Percentiles rank a stretch among this genome's conserved stretches.
phyloP scores from a whole-genome alignment of 768 basidiomycete genomes.

The Gelatoporia subvermispora region DNA sequence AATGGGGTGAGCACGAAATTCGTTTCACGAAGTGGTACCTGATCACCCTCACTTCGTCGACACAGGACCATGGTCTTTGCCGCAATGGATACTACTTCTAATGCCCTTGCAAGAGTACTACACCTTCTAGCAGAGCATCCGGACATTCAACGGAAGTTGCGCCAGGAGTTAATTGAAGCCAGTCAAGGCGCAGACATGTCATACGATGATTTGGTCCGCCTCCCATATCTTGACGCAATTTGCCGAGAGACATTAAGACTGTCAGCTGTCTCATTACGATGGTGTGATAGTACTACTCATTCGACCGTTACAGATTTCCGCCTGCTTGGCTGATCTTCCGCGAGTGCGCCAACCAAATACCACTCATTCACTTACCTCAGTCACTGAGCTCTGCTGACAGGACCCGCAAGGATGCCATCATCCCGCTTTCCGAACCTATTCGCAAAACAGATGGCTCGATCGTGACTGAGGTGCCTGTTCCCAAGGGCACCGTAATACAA shows the following conservation, averaged over 20 bases:
- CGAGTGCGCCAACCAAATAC: conserved; percentile 12
- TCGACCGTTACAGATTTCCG: conserved; percentile 31
- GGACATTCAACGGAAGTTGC: conserved; percentile 10
- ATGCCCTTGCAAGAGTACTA: conserved; percentile 6
- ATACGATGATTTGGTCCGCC: conserved; percentile 6
- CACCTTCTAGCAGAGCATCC: conserved; percentile 8
- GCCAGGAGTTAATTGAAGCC: conserved; percentile 6
- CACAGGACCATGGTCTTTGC: conserved; percentile 1
- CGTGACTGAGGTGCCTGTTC: conserved; percentile 33
- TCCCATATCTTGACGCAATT: conserved; percentile 6
- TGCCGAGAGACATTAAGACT: conserved; percentile 10
- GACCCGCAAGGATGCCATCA: conserved; percentile 28
- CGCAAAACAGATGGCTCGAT: conserved; percentile 31
- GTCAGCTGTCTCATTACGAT: not conserved
- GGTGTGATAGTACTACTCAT: not conserved
- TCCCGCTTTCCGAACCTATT: conserved; percentile 39
- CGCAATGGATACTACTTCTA: conserved; percentile 12
- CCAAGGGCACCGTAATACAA: conserved; percentile 31
- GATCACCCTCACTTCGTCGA: not conserved
- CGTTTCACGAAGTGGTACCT: not conserved
- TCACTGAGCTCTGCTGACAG: conserved; percentile 16
- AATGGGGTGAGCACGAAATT: conserved; percentile 17
- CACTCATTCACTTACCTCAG: not conserved
- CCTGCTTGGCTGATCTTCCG: conserved; percentile 38
- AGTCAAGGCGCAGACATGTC: conserved; percentile 3